A percentile compares a stretch with the other conserved stretches of the same genome.
phyloP scores from a whole-genome alignment of 192 early-diverging fungal genomes.

The Ambispora gerdemannii region DNA sequence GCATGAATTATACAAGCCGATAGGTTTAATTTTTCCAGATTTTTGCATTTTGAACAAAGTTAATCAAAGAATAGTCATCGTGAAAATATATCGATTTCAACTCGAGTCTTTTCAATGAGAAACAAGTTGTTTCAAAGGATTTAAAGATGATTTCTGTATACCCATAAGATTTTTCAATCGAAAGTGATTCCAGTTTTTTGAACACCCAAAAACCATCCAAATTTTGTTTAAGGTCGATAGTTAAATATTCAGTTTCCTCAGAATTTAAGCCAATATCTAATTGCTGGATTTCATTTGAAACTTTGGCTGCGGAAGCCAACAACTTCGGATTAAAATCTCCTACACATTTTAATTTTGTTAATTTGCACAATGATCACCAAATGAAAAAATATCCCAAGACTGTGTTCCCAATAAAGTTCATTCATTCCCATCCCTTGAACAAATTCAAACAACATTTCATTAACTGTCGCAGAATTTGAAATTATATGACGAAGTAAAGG shows the following conservation, averaged over 20 bases:
- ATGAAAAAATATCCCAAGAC: neutral
- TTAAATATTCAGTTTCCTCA: neutral
- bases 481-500: neutral
- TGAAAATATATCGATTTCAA: neutral
- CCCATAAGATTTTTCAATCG: neutral
- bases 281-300: neutral
- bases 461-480: neutral
- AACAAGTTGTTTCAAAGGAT: neutral
- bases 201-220: too few relatives aligned
- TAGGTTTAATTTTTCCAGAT: too few relatives aligned
- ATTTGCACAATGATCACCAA: neutral
- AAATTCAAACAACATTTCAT: neutral
- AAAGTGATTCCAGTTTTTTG: neutral
- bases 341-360: neutral
- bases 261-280: neutral
- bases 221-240: neutral
- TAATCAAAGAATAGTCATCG: too few relatives aligned
- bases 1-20: too few relatives aligned
- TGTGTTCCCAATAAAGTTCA: neutral
- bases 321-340: neutral
- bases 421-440: neutral
- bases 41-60: too few relatives aligned
- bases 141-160: neutral
- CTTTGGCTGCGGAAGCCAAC: neutral
- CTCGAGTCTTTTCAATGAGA: neutral